Conservation (phyloP, 140 eudicot genomes). For the Ambrosia hybrid region DNA sequence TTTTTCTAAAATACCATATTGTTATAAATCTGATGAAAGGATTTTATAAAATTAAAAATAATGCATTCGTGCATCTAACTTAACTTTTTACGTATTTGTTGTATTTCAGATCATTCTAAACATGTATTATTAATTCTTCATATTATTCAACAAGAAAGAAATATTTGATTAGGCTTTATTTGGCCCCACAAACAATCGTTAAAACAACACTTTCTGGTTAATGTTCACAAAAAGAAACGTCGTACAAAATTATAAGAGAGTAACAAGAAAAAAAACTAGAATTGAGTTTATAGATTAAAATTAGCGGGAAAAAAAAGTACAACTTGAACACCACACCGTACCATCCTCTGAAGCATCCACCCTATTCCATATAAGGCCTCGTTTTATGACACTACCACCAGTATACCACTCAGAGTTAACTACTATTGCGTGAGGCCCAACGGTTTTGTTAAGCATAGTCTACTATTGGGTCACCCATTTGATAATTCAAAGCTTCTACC, state of each 20-base stretch:
- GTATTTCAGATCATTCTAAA: background rate
- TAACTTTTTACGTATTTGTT: too few relatives aligned
- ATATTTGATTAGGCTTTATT: background rate
- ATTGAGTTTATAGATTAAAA: conserved; percentile 19
- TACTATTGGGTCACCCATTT: background rate
- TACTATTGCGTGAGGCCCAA: background rate
- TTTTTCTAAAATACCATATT: background rate
- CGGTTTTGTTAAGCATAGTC: background rate
- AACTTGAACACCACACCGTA: conserved; percentile 28
- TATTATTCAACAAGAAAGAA: too few relatives aligned
- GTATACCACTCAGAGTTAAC: background rate
- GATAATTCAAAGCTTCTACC: conserved; percentile 30
- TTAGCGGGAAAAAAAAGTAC: conserved; percentile 27
- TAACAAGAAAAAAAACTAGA: background rate
- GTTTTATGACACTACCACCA: conserved; percentile 24
- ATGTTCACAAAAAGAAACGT: background rate
- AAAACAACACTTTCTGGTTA: background rate
- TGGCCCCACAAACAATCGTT: background rate
- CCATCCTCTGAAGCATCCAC: conserved; percentile 20
- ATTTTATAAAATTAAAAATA: background rate
- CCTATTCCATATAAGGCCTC: conserved; percentile 22
- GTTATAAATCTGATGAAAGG: background rate
- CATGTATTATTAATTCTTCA: background rate
- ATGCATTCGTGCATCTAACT: background rate
- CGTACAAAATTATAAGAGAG: too few relatives aligned